Evolutionary conservation across 2,329 filamentous ascomycete species (phyloP).

Genomic region (Trichoderma gracile): DNA sequence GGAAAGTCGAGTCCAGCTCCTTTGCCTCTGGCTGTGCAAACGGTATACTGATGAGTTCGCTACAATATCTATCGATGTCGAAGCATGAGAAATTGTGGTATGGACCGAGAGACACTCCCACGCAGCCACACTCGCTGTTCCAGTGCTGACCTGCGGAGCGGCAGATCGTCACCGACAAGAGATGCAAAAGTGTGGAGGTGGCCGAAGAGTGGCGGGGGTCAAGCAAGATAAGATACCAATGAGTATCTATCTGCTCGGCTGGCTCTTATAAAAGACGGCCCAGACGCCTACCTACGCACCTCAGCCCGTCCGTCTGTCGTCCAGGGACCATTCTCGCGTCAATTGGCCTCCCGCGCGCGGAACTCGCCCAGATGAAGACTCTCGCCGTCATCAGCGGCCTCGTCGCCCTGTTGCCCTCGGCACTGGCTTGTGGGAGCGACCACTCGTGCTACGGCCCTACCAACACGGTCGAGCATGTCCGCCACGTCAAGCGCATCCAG

Average conservation of each 20-base stretch:
- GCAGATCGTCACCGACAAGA: neutral
- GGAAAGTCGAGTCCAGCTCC: neutral
- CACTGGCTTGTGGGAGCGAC: slow-evolving; percentile 41
- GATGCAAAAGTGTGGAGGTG: slow-evolving; percentile 1
- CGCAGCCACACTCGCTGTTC: neutral
- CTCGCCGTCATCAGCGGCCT: slow-evolving; percentile 26
- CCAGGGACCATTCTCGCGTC: neutral
- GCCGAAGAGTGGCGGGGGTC: neutral
- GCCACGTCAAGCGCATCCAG: slow-evolving; percentile 52
- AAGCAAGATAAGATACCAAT: too few species aligned
- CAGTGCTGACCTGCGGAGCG: slow-evolving; percentile 1
- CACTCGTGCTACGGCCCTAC: slow-evolving; percentile 44
- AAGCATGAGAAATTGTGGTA: neutral
- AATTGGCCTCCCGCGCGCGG: neutral
- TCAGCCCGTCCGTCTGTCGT: neutral
- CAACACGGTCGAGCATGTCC: slow-evolving; percentile 47
- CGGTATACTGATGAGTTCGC: neutral
- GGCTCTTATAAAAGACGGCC: neutral
- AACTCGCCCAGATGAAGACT: slow-evolving; percentile 20
- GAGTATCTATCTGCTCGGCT: neutral
- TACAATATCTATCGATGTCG: neutral
- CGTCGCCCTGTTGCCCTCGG: slow-evolving; percentile 27
- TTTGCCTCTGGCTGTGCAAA: too few species aligned
- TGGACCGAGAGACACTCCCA: neutral
- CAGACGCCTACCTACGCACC: too few species aligned